Conservation (phyloP, 225 moss, liverwort and hornwort genomes). For the Marchantia polymorpha region DNA sequence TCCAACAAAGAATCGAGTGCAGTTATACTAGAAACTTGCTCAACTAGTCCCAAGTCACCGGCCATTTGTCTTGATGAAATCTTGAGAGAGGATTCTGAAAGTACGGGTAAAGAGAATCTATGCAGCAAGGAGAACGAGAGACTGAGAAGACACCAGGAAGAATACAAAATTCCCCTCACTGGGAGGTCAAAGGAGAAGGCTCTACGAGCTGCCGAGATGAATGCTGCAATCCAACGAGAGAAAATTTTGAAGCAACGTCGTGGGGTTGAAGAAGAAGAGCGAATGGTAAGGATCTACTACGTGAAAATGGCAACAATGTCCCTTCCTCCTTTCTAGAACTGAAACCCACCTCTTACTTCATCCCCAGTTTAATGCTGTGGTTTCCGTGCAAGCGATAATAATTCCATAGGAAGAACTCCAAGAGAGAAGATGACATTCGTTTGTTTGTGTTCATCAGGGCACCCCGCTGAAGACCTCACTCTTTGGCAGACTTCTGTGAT, state of each 20-base stretch:
- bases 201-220: slow-evolving; percentile 28
- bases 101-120: not conserved
- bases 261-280: slow-evolving; percentile 15
- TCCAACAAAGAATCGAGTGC: not conserved
- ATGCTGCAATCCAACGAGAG: slow-evolving; percentile 27
- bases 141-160: slow-evolving; percentile 31
- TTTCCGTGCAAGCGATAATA: not conserved
- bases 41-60: slow-evolving; percentile 7
- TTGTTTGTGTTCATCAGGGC: not conserved
- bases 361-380: not conserved
- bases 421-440: not conserved
- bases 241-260: slow-evolving; percentile 34
- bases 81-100: not conserved
- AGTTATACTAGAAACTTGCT: not conserved
- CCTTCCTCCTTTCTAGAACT: not conserved
- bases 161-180: slow-evolving; percentile 44
- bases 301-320: not conserved
- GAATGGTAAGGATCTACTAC: not conserved
- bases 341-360: not conserved
- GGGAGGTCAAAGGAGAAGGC: slow-evolving; percentile 43
- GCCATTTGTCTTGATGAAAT: slow-evolving; percentile 9
- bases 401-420: too few relatives aligned
- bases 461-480: not conserved
- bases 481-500: slow-evolving; percentile 10
- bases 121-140: slow-evolving; percentile 39